Percentiles rank a stretch among this genome's conserved stretches.
Evolutionary conservation across 495 filamentous ascomycete genomes (phyloP).

Genomic region (Bombardia bombarda): DNA sequence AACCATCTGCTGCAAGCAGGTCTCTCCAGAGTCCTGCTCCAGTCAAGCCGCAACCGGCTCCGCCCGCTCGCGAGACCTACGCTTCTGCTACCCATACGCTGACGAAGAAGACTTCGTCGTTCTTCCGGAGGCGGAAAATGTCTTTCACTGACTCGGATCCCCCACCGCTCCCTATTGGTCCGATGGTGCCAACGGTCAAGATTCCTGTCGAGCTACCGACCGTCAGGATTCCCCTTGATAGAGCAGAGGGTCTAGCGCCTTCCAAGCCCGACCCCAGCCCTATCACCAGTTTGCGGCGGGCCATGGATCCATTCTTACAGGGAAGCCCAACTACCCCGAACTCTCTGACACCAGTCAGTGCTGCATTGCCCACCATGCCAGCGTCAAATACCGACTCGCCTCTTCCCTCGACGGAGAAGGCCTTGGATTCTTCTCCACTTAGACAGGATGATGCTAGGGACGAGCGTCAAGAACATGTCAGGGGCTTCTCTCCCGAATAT

Average conservation of each 20-base stretch:
- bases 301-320: conserved; percentile 81
- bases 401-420: conserved; percentile 1
- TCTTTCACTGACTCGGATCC: conserved; percentile 51
- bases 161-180: conserved; percentile 30
- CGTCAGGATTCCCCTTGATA: conserved; percentile 24
- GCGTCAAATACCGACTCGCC: conserved; percentile 3
- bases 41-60: conserved; percentile 33
- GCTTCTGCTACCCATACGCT: conserved; percentile 45
- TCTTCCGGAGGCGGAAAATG: conserved; percentile 90
- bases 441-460: conserved; percentile 11
- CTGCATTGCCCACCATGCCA: conserved; percentile 5
- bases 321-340: conserved; percentile 17
- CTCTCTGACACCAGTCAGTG: conserved; percentile 12
- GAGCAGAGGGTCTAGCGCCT: conserved; percentile 13
- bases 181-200: conserved; percentile 20
- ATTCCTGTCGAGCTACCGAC: conserved; percentile 22
- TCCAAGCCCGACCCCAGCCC: conserved; percentile 45
- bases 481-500: conserved; percentile 60
- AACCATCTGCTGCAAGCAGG: conserved; percentile 10
- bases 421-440: neutral
- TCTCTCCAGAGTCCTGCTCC: conserved; percentile 15
- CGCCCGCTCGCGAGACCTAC: conserved; percentile 40
- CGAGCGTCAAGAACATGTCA: conserved; percentile 17
- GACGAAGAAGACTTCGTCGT: conserved; percentile 83
- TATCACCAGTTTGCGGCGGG: conserved; percentile 77